Percentiles rank a stretch among this genome's conserved stretches.
Conservation (phyloP, 306 rosid species). For the Rosa persica region DNA sequence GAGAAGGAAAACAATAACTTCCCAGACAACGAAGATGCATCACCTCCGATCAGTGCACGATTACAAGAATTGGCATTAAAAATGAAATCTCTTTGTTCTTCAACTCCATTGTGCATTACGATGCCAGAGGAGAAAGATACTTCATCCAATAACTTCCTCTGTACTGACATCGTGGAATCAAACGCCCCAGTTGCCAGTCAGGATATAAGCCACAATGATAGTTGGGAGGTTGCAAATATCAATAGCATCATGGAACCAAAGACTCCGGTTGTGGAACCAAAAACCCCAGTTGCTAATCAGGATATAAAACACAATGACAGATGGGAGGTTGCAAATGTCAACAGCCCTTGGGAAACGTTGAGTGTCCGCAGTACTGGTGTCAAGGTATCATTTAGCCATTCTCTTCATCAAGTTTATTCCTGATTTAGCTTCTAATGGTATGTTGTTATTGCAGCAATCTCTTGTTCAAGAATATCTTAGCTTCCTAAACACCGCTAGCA, state of each 20-base stretch:
- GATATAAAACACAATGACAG: constrained; percentile 26
- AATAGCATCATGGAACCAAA: constrained; percentile 54
- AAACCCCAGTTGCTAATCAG: constrained; percentile 15
- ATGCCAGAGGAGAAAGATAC: constrained; percentile 27
- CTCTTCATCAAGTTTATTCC: not conserved
- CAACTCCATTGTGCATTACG: constrained; percentile 42
- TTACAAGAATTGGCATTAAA: constrained; percentile 59
- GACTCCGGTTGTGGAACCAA: constrained; percentile 44
- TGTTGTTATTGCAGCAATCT: constrained; percentile 48
- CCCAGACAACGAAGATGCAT: constrained; percentile 28
- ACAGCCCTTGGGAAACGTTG: constrained; percentile 73
- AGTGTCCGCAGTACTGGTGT: constrained; percentile 50
- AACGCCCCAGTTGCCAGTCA: constrained; percentile 52
- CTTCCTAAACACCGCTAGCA: constrained; percentile 71
- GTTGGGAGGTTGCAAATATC: constrained; percentile 34
- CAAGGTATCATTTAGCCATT: constrained; percentile 49
- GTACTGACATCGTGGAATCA: constrained; percentile 49
- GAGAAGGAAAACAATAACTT: constrained; percentile 45
- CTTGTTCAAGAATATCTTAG: constrained; percentile 57
- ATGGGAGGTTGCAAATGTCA: constrained; percentile 34
- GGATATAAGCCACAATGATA: constrained; percentile 24
- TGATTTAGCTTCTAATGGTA: constrained; percentile 5
- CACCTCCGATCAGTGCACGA: constrained; percentile 78
- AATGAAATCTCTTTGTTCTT: constrained; percentile 40
- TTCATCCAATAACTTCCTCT: constrained; percentile 31